Evolutionary conservation across 257 asterid genomes (phyloP), one percentile per base, ranked within the genome.

Genomic region (Plantago elongata): DNA sequence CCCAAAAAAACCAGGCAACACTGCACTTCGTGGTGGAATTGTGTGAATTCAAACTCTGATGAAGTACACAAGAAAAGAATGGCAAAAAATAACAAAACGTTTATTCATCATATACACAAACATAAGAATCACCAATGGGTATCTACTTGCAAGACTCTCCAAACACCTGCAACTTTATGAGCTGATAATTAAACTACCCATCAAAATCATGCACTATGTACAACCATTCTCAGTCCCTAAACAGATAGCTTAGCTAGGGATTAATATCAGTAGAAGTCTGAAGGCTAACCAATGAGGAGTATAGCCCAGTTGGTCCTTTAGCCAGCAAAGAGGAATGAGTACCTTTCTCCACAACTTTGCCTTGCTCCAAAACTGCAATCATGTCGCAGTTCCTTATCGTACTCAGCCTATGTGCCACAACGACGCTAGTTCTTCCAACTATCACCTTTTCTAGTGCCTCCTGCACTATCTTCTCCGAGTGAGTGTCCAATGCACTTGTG

Each of bases 381-480:
- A 68, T 69, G 29, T 91, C 84, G 45, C 98, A 91, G 9, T 77
- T 80, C 17, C 77, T 85, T 69, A 88, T 86, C 0, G 96, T 91
- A 54, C 93, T 84, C 50, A 91, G 74, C 78, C 96, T 63, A 51
- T 86, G 98, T 0, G 98, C 96, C 61, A 91, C 98, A 4, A 91
- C 97, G 5, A 91, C 84, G 10, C 95, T 91, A 0, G 96, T 88
- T 62, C 98, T 59, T 40, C 96, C 92, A 0, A 91, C 79, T 89
- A 84, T 91, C 57, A 88, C 90, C 11, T 89, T 60, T 68, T 91
- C 96, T 0, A 91, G 75, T 5, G 98, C 98, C 16, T 91, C 95
- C 44, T 88, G 96, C 11, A 88, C 96, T 15, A 81, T 83, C 64
- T 82, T 88, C 78, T 91, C 96, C 2, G 95, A 91, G 7, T 78